Evolutionary conservation across 2,329 filamentous ascomycete species (phyloP).

Genomic region (Colletotrichum horii): DNA sequence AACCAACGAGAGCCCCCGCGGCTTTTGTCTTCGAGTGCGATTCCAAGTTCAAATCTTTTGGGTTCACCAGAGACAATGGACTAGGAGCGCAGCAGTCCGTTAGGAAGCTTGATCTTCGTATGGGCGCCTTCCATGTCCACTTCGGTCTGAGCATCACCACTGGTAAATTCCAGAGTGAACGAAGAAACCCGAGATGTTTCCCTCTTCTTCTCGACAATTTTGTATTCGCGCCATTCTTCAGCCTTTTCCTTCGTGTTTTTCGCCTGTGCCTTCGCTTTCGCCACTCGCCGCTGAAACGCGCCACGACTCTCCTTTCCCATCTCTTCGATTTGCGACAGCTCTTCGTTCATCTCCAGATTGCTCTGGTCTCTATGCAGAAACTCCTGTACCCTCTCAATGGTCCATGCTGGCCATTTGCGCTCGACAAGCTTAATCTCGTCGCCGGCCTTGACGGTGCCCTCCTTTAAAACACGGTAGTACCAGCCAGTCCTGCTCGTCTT

Average conservation of each 20-base stretch:
- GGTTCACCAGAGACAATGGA: constrained; percentile 60
- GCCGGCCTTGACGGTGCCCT: constrained; percentile 59
- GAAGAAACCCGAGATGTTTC: constrained; percentile 58
- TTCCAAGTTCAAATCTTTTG: constrained; percentile 59
- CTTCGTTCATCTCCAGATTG: constrained; percentile 55
- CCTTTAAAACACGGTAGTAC: constrained; percentile 66
- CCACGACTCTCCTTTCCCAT: constrained; percentile 54
- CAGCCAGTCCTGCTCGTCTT: constrained; percentile 65
- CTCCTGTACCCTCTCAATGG: constrained; percentile 66
- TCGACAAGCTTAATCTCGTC: constrained; percentile 62
- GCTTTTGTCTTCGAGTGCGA: constrained; percentile 59
- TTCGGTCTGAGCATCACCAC: constrained; percentile 35
- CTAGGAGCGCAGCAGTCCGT: constrained; percentile 63
- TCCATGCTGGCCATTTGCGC: constrained; percentile 63
- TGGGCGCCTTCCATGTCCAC: constrained; percentile 51
- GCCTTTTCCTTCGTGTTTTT: constrained; percentile 32
- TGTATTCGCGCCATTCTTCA: constrained; percentile 49
- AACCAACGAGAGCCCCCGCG: constrained; percentile 68
- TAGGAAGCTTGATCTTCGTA: constrained; percentile 60
- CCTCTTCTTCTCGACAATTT: constrained; percentile 51
- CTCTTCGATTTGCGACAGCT: constrained; percentile 55
- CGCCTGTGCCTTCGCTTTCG: constrained; percentile 41
- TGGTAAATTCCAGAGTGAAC: constrained; percentile 55
- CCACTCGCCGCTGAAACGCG: constrained; percentile 56
- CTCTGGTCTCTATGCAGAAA: constrained; percentile 61